Percentiles rank a stretch among this genome's conserved stretches.
Conservation (phyloP, 176 grass and related monocot genomes). For the Hordeum marinum region DNA sequence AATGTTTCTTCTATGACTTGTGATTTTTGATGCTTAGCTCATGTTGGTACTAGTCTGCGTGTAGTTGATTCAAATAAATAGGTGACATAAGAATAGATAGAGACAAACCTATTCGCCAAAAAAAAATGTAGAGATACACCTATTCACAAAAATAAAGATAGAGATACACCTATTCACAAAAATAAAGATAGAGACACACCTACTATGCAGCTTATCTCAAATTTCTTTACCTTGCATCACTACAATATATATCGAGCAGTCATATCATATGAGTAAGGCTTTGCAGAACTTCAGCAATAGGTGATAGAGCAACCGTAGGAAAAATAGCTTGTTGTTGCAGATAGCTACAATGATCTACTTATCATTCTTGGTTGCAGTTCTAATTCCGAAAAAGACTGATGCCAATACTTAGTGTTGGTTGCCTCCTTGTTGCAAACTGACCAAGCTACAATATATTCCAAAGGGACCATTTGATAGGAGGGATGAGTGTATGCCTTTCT, state of each 20-base stretch:
- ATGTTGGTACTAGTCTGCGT: neutral
- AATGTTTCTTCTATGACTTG: neutral
- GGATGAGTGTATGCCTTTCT: slow-evolving; percentile 70
- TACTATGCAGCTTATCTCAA: neutral
- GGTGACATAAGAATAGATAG: neutral
- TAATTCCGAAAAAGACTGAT: neutral
- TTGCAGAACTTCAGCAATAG: no score
- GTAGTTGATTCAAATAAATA: neutral
- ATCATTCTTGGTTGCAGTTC: neutral
- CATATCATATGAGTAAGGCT: neutral
- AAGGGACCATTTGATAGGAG: slow-evolving; percentile 59
- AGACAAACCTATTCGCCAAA: neutral
- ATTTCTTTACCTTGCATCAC: neutral
- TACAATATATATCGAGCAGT: neutral
- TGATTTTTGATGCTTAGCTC: neutral
- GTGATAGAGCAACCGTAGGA: neutral
- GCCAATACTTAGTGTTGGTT: slow-evolving; percentile 1
- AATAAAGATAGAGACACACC: neutral
- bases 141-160: no score
- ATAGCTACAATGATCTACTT: neutral
- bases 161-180: no score
- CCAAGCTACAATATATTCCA: slow-evolving; percentile 60
- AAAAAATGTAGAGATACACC: no score
- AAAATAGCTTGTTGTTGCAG: neutral
- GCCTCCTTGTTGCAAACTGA: slow-evolving; percentile 58